phyloP scores from a whole-genome alignment of 2,329 filamentous ascomycete genomes.

The Catunica adiposa region DNA sequence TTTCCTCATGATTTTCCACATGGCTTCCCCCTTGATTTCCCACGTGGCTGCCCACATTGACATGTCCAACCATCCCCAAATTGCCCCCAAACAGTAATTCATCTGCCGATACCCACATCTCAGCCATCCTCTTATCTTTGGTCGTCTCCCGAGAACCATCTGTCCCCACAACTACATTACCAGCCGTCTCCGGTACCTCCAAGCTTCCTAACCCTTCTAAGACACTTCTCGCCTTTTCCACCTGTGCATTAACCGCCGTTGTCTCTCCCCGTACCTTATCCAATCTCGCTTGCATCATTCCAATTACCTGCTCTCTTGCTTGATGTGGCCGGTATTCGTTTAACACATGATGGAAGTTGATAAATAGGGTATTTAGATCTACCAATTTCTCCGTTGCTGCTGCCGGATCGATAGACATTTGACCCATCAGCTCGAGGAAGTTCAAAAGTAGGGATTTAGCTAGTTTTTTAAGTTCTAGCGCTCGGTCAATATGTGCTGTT shows the following conservation, averaged over 20 bases:
- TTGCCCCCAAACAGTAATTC: not conserved
- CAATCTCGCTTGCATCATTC: slow-evolving; percentile 74
- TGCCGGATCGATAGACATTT: slow-evolving; percentile 49
- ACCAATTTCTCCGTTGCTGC: slow-evolving; percentile 53
- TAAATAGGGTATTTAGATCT: slow-evolving; percentile 65
- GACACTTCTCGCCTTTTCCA: slow-evolving; percentile 55
- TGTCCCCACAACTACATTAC: not conserved
- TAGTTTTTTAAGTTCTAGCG: slow-evolving; percentile 55
- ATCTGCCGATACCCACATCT: not conserved
- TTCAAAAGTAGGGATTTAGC: slow-evolving; percentile 75
- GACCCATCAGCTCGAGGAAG: slow-evolving; percentile 68
- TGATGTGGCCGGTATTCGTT: slow-evolving; percentile 93
- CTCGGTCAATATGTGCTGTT: slow-evolving; percentile 42
- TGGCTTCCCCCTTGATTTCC: too few species aligned
- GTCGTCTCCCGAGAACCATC: not conserved
- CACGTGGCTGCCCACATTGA: not conserved
- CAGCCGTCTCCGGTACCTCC: slow-evolving; percentile 18
- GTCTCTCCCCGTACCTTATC: slow-evolving; percentile 59
- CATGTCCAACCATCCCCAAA: not conserved
- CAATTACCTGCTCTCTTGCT: slow-evolving; percentile 70
- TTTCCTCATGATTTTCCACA: too few species aligned
- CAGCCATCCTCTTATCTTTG: not conserved
- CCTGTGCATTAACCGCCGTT: slow-evolving; percentile 46
- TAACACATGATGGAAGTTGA: slow-evolving; percentile 83
- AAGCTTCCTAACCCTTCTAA: slow-evolving; percentile 50